Base-by-base conservation (phyloP, 495 filamentous ascomycete species). In the Geoglossum glabrum region DNA sequence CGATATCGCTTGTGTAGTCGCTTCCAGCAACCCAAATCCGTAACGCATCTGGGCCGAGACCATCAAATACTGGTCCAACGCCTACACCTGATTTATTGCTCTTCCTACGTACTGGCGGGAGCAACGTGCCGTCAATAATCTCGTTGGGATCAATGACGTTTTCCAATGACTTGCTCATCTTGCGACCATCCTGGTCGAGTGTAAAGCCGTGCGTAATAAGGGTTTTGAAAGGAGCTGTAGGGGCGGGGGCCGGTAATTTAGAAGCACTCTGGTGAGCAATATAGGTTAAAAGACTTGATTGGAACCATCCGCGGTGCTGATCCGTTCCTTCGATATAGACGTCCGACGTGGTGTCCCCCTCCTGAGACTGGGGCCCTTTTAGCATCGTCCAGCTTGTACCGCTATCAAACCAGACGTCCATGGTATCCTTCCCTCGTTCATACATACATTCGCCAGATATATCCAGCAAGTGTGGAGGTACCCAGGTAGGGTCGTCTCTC, bases 361-460 rank as follows among this genome's bases (percentile, higher is more conserved):
- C 74, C 23, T 61, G 63, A 15, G 65, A 60, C 1, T 30, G 38
- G 47, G 64, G 65, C 17, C 61, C 46, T 49, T 71, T 63, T 27
- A 82, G 73, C 54, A 75, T 72, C 0, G 87, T 82, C 92, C 92
- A 99, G 65, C 86, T 95, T 54, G 86, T 95, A 6, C 92, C 92
- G 62, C 90, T 96, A 68, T 99, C 92, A 64, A 97, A 97, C 92
- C 92, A 99, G 25, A 99, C 92, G 70, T 99, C 92, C 92, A 99
- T 97, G 0, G 92, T 99, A 62, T 99, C 93, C n/a, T 72, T 83
- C 21, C 92, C 90, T 57, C 92, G 82, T 60, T 76, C 70, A 61
- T 81, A 92, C 13, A 59, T 59, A 1, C 66, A 58, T 10, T 59
- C 1, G 59, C 70, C 69, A 57, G 70, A 56, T 21, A 59, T 15